Base-by-base conservation (phyloP, 1,284 basidiomycete species). In the Pterulicium gracile region DNA sequence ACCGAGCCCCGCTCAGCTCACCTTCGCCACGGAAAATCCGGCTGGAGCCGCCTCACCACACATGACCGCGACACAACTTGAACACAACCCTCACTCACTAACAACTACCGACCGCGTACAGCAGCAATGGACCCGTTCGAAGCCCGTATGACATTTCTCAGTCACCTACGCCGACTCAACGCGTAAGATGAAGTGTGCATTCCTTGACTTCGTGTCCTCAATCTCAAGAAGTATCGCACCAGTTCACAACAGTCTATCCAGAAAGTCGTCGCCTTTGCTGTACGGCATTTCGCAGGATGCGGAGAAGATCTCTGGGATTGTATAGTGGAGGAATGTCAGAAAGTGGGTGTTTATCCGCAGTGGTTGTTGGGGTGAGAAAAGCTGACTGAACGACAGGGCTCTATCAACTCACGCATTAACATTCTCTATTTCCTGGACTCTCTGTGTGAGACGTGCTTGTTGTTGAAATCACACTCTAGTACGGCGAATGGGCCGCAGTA, bases 261-360 rank as follows among this genome's bases (percentile, higher is more conserved):
- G 58, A 92, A 88, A 61, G 83, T 90, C 23, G 89, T 95, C 20
- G 72, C 76, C 2, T 95, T 84, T 58, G 88, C 90, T 1, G 70
- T 95, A 50, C 92, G 91, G 60, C 82, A 89, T 60, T 91, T 85
- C 47, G 66, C 80, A 1, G 70, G 75, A 44, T 92, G 87, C 50
- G 87, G 88, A 7, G 88, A 95, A 54, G 92, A 96, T 60, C 66
- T 98, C 3, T 97, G 93, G 93, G 91, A 94, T 53, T 96, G 92
- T 58, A 78, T 96, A 43, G 66, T 92, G 17, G 90, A 95, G 58
- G 88, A 95, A 67, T 89, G 84, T 53, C 81, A 79, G 59, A 92
- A 89, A 75, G 88, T 82, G 47, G 15, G 24, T 64, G 52, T 44
- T 39, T 43, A 13, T 18, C 15, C 23, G 7, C 45, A 12, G 42